These are phyloP conservation scores for Mercurialis annua DNA, from an alignment of 345 rosid species.

Conservation along the genomic window DNA sequence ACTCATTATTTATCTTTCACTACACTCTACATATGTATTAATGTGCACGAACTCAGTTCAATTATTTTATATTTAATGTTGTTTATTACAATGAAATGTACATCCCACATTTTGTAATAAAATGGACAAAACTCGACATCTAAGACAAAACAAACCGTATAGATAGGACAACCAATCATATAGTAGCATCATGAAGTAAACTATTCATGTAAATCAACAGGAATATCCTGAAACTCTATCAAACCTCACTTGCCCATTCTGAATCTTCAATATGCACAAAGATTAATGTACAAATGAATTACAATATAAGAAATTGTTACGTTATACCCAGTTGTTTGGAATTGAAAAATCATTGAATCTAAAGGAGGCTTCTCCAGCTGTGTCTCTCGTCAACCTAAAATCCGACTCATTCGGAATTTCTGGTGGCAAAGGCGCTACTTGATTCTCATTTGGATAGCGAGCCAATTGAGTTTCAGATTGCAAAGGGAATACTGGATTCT, in stretches of 20 bases:
- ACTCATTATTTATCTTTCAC: no score
- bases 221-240: neutral
- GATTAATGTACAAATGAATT: neutral
- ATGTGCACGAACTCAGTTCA: no score
- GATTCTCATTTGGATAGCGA: constrained; percentile 58
- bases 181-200: no score
- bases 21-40: no score
- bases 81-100: no score
- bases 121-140: no score
- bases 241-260: neutral
- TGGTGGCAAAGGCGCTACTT: constrained; percentile 52
- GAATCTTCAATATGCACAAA: constrained; percentile 5
- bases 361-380: constrained; percentile 75
- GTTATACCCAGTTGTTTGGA: constrained; percentile 60
- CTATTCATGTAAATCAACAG: no score
- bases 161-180: no score
- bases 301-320: constrained; percentile 16
- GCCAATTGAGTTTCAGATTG: constrained; percentile 25
- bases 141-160: no score
- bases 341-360: constrained; percentile 73
- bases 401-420: constrained; percentile 27
- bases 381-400: constrained; percentile 47
- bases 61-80: no score
- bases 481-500: constrained; percentile 60
- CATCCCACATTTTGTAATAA: no score